Conservation (phyloP, 257 asterid genomes). For the Solanum okadae region DNA sequence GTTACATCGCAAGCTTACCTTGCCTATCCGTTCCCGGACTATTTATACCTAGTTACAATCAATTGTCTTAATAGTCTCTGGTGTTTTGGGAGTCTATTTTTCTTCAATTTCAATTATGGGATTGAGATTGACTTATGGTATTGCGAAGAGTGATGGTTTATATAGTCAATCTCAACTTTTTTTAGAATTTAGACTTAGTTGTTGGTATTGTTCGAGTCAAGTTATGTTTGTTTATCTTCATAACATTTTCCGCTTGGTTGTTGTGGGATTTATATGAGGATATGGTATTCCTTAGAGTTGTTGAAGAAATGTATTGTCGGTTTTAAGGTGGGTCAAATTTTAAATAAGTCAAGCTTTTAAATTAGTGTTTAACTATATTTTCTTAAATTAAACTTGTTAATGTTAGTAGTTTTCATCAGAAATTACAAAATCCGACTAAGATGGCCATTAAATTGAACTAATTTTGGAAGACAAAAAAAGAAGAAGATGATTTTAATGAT, state of each 20-base stretch:
- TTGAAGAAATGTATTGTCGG: not conserved
- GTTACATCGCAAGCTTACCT: not conserved
- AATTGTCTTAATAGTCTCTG: not conserved
- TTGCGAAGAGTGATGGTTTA: not conserved
- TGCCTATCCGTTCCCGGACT: not conserved
- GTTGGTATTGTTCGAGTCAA: not conserved
- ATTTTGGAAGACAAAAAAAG: not conserved
- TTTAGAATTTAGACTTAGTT: not conserved
- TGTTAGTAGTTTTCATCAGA: not conserved
- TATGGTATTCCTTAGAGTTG: not conserved
- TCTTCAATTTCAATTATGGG: not conserved
- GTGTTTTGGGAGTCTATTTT: not conserved
- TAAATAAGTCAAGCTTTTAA: no score
- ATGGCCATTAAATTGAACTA: not conserved
- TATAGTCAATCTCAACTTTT: not conserved
- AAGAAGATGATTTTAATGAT: not conserved
- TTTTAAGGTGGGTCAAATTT: not conserved
- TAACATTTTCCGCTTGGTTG: not conserved
- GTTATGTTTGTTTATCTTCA: not conserved
- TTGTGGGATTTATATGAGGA: not conserved
- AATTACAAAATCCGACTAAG: not conserved
- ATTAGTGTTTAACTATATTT: no score
- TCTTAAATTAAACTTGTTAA: not conserved
- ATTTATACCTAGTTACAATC: not conserved
- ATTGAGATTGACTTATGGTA: not conserved